Base-by-base conservation (phyloP, 78 protist genomes). In the Cavenderia fasciculata region DNA sequence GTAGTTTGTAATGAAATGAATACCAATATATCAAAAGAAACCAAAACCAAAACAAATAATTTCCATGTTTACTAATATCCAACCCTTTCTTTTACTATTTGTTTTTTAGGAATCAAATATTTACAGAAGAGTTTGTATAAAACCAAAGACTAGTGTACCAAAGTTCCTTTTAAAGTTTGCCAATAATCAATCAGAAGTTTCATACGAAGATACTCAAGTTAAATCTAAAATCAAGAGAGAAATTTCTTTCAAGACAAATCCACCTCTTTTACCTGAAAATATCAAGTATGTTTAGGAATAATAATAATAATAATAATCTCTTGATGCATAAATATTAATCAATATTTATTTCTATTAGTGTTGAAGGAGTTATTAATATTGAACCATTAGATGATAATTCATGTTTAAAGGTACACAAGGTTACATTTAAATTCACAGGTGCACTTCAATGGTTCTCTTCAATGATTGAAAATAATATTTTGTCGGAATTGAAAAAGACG, bases 111-210 rank as follows among this genome's bases (percentile, higher is more conserved):
- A 19, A 5, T 14, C 36, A n/a, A 46, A 51, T 70, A 52, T 82
- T 47, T 71, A 27, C 23, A 82, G 89, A 82, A 82, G 25, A 47
- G 89, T 82, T 47, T 54, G 40, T 12, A 68, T 82, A 29, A 82
- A 82, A 68, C 89, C 89, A 65, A 82, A 82, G 72, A 82, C 89
- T 7, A 82, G 77, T 40, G 59, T 82, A 29, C 89, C 89, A 82
- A 41, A 66, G 21, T 56, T 82, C 40, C 52, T 82, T 41, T 68
- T 82, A 68, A 82, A 82, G 57, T 82, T 82, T 27, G 41, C 89
- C 34, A 82, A 49, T n/a, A 59, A 57, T 21, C 65, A 49, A 38
- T 56, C 71, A 68, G 89, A 82, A 23, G 41, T 82, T 18, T 65
- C 89, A 6, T 82, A 82, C 72, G 68, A 52, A 57, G 89, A 82